Evolutionary conservation across 257 asterid species (phyloP), one percentile per base, ranked within the genome.

Genomic region (Nicotiana otophora): DNA sequence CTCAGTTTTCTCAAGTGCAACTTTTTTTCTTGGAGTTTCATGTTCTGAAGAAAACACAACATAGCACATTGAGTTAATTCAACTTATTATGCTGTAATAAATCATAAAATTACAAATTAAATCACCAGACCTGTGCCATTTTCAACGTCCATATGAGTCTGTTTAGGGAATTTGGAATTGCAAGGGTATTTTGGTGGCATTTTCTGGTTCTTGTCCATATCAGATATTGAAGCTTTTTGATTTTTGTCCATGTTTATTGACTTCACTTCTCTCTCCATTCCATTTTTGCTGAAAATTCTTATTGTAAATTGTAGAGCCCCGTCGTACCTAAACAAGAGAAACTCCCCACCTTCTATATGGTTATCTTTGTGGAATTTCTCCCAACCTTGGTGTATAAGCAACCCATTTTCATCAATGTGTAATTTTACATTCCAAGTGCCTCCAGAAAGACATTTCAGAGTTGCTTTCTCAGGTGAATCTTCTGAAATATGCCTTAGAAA

Each of bases 401-500:
- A 72, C 3, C 39, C 79, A 46, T 72, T 39, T 72, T 12, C 61
- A 46, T 72, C 61, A 46, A 12, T 42, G 4, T 14, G 39, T 48
- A 72, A 33, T 72, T 46, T 72, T 9, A 72, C 79, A 46, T 46
- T 46, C 79, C 79, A 72, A 72, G 7, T 46, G 61, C 39, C 79
- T 72, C 61, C 79, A 72, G 23, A 72, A 23, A 46, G 23, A 72
- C 79, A 46, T 34, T 14, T 46, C 1, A 72, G 12, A 10, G 39
- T 72, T 31, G 61, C 79, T 72, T 72, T 23, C 12, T 14, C 15
- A 46, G 79, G 79, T 23, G 61, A 72, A 6, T 72, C 61, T 42
- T 72, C 79, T 72, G 79, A 48, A 20, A 72, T 46, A 72, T 46
- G 79, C 79, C 79, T 46, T 6, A 46, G 79, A 72, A 72, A 72